These are phyloP conservation scores for Colletotrichum spinosum DNA, from an alignment of 2,329 filamentous ascomycete species.

Conservation along the genomic window DNA sequence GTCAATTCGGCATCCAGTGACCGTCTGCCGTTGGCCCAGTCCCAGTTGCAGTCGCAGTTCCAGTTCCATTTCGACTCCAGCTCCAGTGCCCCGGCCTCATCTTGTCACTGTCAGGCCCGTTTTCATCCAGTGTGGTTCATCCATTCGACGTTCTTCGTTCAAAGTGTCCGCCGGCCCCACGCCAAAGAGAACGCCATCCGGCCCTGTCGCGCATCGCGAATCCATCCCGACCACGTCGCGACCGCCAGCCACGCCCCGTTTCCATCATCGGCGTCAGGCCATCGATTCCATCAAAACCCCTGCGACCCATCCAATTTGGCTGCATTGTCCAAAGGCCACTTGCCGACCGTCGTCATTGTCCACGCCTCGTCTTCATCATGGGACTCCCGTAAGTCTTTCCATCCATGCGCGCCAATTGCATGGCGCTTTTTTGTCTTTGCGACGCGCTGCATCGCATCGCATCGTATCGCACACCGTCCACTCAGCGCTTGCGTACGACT, in stretches of 20 bases:
- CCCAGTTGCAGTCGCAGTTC: conserved; percentile 5
- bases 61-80: background rate
- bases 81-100: conserved; percentile 16
- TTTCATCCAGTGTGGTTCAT: background rate
- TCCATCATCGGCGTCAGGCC: conserved; percentile 17
- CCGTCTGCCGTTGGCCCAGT: background rate
- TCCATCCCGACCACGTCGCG: conserved; percentile 22
- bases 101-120: background rate
- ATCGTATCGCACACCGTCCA: conserved; percentile 18
- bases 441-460: conserved; percentile 26
- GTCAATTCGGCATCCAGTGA: conserved; percentile 6
- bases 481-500: conserved; percentile 18
- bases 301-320: background rate
- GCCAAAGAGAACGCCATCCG: conserved; percentile 12
- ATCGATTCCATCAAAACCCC: background rate
- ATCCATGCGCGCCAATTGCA: background rate
- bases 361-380: conserved; percentile 46
- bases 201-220: conserved; percentile 33
- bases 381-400: conserved; percentile 59
- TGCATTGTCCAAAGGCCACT: background rate
- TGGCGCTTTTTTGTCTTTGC: too few species aligned
- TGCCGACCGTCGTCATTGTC: conserved; percentile 1
- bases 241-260: conserved; percentile 4
- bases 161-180: conserved; percentile 27
- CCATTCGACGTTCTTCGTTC: conserved; percentile 4